Base-by-base conservation (phyloP, 345 rosid genomes). In the Salix udensis region DNA sequence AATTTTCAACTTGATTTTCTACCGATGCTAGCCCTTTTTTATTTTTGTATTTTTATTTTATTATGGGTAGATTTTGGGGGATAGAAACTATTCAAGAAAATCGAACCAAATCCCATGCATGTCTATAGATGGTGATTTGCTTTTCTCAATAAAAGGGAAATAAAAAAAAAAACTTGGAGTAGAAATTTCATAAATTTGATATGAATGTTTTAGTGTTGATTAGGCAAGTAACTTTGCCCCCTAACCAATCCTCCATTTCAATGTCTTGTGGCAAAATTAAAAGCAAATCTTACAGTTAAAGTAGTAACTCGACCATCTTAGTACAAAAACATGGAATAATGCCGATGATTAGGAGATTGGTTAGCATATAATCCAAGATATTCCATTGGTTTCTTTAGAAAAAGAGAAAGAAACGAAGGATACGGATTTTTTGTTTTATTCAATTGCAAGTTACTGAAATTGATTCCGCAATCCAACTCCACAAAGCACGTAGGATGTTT, bases 281-380 rank as follows among this genome's bases (percentile, higher is more conserved):
- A 69, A 26, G 31, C 15, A 40, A 48, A 52, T 53, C 53, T 31
- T 81, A 72, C 64, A 52, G 53, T 58, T 81, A 69, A 77, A 69
- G 86, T 77, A 65, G 48, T 58, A 60, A 72, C 39, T 2, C 39
- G 7, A 55, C 53, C 70, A 76, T 67, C 30, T 12, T 18, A 50
- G 42, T 53, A 64, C 55, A 9, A 46, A 26, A 44, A 67, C 55
- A 67, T 36, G 55, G 76, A 81, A 70, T 76, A 70, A 70, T 50
- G 62, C 24, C 13, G 28, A 14, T 13, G 64, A 76, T 78, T 55
- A 68, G 11, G 67, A 74, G 69, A 64, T 58, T 67, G 74, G 78
- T 76, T 65, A 73, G 78, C 70, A 48, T 76, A 76, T 48, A 37
- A 70, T 72, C 76, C 52, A 76, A 77, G 74, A 70, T 76, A 76